These are phyloP conservation scores for Pyrus betulifolia DNA, from an alignment of 306 rosid genomes.

Conservation along the genomic window DNA sequence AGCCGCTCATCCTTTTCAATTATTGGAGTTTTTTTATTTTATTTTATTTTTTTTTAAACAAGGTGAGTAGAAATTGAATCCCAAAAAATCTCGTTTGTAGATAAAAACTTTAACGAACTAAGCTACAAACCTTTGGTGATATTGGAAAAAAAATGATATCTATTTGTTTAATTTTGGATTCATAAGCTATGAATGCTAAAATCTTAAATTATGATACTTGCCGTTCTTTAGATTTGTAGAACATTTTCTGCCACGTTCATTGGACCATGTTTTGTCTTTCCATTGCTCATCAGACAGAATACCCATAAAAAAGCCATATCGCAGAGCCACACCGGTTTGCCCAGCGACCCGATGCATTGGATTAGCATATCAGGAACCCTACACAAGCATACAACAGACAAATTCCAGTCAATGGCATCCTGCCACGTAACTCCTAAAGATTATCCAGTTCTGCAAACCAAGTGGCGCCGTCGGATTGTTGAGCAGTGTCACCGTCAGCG, in stretches of 20 bases:
- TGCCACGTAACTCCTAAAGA: background rate
- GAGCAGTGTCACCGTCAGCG: background rate
- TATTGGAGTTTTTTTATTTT: too few relatives aligned
- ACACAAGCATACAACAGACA: background rate
- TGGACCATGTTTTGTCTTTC: background rate
- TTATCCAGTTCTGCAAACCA: background rate
- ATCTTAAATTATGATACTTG: background rate
- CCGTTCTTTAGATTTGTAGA: background rate
- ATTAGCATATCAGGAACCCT: background rate
- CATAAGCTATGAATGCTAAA: background rate
- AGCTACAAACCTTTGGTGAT: background rate
- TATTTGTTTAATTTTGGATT: background rate
- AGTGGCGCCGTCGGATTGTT: background rate
- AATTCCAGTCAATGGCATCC: background rate
- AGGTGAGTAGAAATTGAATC: too few relatives aligned
- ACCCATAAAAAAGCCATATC: background rate
- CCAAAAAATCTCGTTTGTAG: too few relatives aligned
- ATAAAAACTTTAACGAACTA: too few relatives aligned
- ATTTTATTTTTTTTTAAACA: too few relatives aligned
- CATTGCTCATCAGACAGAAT: background rate
- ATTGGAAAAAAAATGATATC: background rate
- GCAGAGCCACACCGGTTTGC: background rate
- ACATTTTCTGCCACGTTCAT: background rate
- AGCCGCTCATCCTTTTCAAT: too few relatives aligned
- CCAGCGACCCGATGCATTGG: conserved; percentile 7